Evolutionary conservation across 495 filamentous ascomycete genomes (phyloP).

Genomic region (Lineolata rhizophorae): DNA sequence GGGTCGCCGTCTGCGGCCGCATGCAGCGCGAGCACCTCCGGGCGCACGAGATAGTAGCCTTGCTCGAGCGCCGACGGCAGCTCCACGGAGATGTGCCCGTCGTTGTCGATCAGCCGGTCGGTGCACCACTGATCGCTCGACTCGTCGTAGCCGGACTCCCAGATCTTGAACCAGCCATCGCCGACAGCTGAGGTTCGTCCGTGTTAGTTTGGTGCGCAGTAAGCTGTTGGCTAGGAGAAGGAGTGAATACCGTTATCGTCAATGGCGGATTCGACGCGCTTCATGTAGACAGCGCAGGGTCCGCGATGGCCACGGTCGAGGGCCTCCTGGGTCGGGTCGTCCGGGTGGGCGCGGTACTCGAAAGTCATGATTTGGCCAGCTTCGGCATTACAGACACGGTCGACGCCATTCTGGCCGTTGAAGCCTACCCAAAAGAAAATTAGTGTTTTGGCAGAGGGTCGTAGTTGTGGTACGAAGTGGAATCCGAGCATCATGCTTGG

Average conservation of each 20-base stretch:
- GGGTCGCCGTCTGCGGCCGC: slow-evolving; percentile 34
- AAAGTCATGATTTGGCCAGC: slow-evolving; percentile 35
- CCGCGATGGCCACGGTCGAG: slow-evolving; percentile 45
- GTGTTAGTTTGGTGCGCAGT: slow-evolving; percentile 12
- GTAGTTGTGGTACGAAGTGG: background rate
- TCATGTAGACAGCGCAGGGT: slow-evolving; percentile 54
- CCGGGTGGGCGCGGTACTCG: slow-evolving; percentile 36
- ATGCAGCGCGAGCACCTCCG: slow-evolving; percentile 48
- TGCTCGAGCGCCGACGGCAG: slow-evolving; percentile 36
- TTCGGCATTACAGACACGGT: slow-evolving; percentile 32
- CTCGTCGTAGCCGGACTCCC: slow-evolving; percentile 37
- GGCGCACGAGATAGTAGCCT: slow-evolving; percentile 46
- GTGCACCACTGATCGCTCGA: slow-evolving; percentile 38
- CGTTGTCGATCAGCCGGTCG: slow-evolving; percentile 37
- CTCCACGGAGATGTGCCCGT: slow-evolving; percentile 35
- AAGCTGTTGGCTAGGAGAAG: background rate
- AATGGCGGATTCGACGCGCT: slow-evolving; percentile 21
- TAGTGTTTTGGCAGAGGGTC: slow-evolving; percentile 3
- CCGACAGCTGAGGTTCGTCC: slow-evolving; percentile 32
- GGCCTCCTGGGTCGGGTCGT: slow-evolving; percentile 28
- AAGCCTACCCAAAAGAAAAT: slow-evolving; percentile 22
- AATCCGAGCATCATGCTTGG: background rate
- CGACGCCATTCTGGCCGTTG: slow-evolving; percentile 30
- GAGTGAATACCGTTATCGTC: slow-evolving; percentile 9
- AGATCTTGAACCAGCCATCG: slow-evolving; percentile 66